Base-by-base conservation (phyloP, 176 grass and related monocot species). In the Saccharum officinarum region DNA sequence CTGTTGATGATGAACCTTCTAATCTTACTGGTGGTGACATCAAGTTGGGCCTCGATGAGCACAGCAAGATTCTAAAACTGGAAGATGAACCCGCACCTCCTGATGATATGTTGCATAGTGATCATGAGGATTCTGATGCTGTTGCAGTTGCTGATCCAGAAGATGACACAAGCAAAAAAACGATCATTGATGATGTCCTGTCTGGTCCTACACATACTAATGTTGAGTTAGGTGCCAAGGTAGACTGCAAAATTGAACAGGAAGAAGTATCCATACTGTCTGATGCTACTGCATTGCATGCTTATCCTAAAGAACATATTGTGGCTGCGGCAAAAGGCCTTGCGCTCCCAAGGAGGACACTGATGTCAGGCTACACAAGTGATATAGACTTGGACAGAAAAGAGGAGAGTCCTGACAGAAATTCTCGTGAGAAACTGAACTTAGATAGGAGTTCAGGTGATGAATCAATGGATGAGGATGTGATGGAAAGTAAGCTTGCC, bases 401-500 rank as follows among this genome's bases (percentile, higher is more conserved):
- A 85, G 86, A 87, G 83, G 54, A 57, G 54, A 82, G 61, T 77
- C 85, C 85, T 86, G 92, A 94, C 68, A 87, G 80, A 46, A 87
- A 81, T 66, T 99, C 92, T 83, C 86, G 89, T 81, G 96, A 98
- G 85, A 98, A 94, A 92, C 76, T 98, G 83, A 96, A 91, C 83
- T 89, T 95, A 94, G 93, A 98, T 86, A 92, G 91, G 94, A 96
- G 92, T 87, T 99, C 97, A 82, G 90, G 91, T 89, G 97, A 99
- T 87, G 97, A 99, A 66, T 99, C 92, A 68, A 90, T 99, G 92
- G 97, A 99, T 76, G 97, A 94, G 80, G 97, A 96, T 96, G 81
- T 94, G 17, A 78, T 88, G 59, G 94, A 99, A 77, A 88, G 69
- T 79, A 99, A 89, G 75, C 81, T 87, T 45, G 84, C 84, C 44